Evolutionary conservation across 2,329 filamentous ascomycete genomes (phyloP).

Genomic region (Colletotrichum tanaceti): DNA sequence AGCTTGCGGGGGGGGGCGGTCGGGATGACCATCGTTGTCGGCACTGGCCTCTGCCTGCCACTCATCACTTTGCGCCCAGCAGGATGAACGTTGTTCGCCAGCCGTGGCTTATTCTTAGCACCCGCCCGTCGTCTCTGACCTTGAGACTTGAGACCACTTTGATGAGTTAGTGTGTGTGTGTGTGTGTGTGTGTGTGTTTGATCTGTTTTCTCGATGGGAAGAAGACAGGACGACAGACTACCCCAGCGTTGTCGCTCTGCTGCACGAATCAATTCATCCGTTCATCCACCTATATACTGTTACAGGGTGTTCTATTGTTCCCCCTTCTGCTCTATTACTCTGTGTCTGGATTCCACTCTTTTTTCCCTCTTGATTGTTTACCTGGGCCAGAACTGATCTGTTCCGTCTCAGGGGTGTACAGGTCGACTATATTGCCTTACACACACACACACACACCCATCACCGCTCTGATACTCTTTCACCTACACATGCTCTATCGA

Average conservation of each 20-base stretch:
- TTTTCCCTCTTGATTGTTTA: too few species aligned
- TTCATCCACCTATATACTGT: slow-evolving; percentile 4
- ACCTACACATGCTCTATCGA: background rate
- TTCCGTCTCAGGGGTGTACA: slow-evolving; percentile 19
- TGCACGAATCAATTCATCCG: too few species aligned
- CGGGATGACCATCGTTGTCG: slow-evolving; percentile 17
- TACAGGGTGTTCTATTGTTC: slow-evolving; percentile 9
- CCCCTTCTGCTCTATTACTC: background rate
- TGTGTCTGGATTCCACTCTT: too few species aligned
- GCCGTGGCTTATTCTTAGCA: slow-evolving; percentile 40
- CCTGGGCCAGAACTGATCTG: slow-evolving; percentile 23
- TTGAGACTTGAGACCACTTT: slow-evolving; percentile 24
- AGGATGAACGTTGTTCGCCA: slow-evolving; percentile 36
- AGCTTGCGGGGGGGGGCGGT: slow-evolving; percentile 26
- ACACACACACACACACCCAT: too few species aligned
- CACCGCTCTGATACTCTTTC: background rate
- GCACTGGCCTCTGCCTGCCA: slow-evolving; percentile 31
- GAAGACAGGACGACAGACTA: slow-evolving; percentile 36
- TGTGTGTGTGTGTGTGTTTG: slow-evolving; percentile 33
- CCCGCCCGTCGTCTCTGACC: slow-evolving; percentile 10
- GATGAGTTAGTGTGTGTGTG: too few species aligned
- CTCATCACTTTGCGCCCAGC: slow-evolving; percentile 25
- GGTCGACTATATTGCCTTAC: slow-evolving; percentile 27
- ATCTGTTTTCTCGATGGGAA: slow-evolving; percentile 35
- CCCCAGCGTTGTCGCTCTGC: too few species aligned